Percentiles rank a stretch among this genome's conserved stretches.
Evolutionary conservation across 352 stramenopile genomes (phyloP).

Genomic region (Phytopythium delawarense): DNA sequence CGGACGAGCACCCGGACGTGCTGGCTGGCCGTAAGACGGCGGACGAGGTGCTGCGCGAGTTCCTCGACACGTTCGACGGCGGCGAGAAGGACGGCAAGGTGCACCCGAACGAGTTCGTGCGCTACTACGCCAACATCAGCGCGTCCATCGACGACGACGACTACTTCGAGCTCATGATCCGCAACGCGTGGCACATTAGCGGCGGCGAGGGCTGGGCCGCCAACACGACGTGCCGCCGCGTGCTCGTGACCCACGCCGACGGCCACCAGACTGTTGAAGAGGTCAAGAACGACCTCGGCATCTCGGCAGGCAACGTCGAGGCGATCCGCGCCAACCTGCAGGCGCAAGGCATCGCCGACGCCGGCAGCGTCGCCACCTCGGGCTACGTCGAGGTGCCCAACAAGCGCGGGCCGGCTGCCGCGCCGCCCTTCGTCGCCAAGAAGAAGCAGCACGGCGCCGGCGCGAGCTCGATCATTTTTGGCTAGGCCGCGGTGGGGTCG

Average conservation of each 20-base stretch:
- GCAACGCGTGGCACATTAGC: slow-evolving; percentile 85
- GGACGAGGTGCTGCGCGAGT: slow-evolving; percentile 76
- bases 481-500: slow-evolving; percentile 23
- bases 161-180: slow-evolving; percentile 93
- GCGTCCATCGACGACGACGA: slow-evolving; percentile 89
- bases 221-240: slow-evolving; percentile 85
- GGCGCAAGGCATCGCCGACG: slow-evolving; percentile 55
- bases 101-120: slow-evolving; percentile 77
- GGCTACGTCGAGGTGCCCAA: slow-evolving; percentile 51
- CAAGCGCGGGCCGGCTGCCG: slow-evolving; percentile 43
- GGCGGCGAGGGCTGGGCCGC: slow-evolving; percentile 74
- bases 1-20: slow-evolving; percentile 83
- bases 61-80: slow-evolving; percentile 86
- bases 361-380: slow-evolving; percentile 35
- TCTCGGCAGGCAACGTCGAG: slow-evolving; percentile 57
- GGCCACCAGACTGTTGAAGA: slow-evolving; percentile 81
- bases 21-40: slow-evolving; percentile 62
- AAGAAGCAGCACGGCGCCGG: slow-evolving; percentile 80
- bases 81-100: slow-evolving; percentile 87
- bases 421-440: slow-evolving; percentile 55
- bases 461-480: slow-evolving; percentile 80
- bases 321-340: slow-evolving; percentile 78
- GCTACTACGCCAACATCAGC: slow-evolving; percentile 90
- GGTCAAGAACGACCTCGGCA: slow-evolving; percentile 81
- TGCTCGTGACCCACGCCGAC: slow-evolving; percentile 85